A percentile compares a stretch with the other conserved stretches of the same genome.
Conservation (phyloP, 1,284 basidiomycete genomes). For the Puccinia triticina region DNA sequence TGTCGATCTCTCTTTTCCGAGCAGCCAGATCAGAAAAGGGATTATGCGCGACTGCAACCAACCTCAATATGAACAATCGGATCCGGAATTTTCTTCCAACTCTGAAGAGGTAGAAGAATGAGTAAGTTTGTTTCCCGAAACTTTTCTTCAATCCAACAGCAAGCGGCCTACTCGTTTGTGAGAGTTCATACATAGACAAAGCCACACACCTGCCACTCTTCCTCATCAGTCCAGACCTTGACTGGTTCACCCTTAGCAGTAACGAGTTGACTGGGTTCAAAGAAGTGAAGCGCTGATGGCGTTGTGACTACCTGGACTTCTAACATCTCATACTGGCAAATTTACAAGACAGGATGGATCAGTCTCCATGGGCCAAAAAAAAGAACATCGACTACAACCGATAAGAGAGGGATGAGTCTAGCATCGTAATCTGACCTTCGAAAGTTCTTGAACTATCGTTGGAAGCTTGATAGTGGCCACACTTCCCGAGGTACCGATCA, state of each 20-base stretch:
- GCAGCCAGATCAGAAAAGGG: neutral
- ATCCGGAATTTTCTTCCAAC: constrained; percentile 76
- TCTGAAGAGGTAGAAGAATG: constrained; percentile 54
- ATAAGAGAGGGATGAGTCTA: neutral
- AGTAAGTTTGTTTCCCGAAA: too few relatives aligned
- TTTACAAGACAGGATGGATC: neutral
- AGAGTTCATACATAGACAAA: too few relatives aligned
- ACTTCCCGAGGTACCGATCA: constrained; percentile 85
- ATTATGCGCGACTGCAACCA: neutral
- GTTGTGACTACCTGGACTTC: constrained; percentile 84
- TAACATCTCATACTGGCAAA: constrained; percentile 70
- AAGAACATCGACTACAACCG: too few relatives aligned
- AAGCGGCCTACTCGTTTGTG: too few relatives aligned
- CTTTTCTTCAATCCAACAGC: too few relatives aligned
- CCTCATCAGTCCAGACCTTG: constrained; percentile 81
- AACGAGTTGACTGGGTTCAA: constrained; percentile 67
- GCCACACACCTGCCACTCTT: constrained; percentile 79
- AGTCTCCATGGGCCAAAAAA: too few relatives aligned
- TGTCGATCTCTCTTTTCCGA: neutral
- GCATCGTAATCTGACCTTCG: constrained; percentile 65
- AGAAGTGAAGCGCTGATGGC: constrained; percentile 77
- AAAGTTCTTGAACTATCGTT: constrained; percentile 77
- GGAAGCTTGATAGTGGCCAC: constrained; percentile 93
- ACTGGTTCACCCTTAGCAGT: constrained; percentile 59
- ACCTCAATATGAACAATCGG: constrained; percentile 92